phyloP scores from a whole-genome alignment of 495 filamentous ascomycete genomes.

The Hypoxylon rickii region DNA sequence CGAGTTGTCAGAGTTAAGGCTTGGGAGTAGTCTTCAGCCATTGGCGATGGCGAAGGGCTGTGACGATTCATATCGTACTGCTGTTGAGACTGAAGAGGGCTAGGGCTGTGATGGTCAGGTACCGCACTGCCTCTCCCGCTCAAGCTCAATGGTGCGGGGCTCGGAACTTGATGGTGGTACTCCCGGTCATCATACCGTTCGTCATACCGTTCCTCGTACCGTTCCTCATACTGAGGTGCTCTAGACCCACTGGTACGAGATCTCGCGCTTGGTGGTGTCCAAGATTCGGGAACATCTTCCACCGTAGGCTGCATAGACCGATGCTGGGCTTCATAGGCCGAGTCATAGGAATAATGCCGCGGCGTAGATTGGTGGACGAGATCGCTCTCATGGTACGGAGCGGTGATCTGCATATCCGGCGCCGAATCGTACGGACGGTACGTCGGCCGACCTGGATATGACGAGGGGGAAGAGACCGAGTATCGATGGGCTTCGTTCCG shows the following conservation, averaged over 20 bases:
- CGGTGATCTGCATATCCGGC: slow-evolving; percentile 36
- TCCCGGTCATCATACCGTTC: slow-evolving; percentile 45
- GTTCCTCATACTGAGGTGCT: slow-evolving; percentile 35
- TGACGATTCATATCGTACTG: slow-evolving; percentile 30
- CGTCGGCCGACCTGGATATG: slow-evolving; percentile 52
- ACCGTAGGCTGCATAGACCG: slow-evolving; percentile 69
- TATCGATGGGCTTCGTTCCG: slow-evolving; percentile 53
- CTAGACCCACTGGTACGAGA: slow-evolving; percentile 51
- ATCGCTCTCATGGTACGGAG: slow-evolving; percentile 39
- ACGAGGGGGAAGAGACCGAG: slow-evolving; percentile 38
- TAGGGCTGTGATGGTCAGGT: slow-evolving; percentile 39
- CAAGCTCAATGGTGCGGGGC: slow-evolving; percentile 55
- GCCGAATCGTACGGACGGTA: slow-evolving; percentile 53
- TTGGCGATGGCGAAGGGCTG: slow-evolving; percentile 28
- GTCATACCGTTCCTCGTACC: too few species aligned
- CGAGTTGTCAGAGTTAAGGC: slow-evolving; percentile 36
- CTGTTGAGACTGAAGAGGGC: slow-evolving; percentile 23
- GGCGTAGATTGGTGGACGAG: slow-evolving; percentile 37
- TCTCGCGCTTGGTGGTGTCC: slow-evolving; percentile 46
- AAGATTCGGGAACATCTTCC: slow-evolving; percentile 65
- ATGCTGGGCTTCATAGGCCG: slow-evolving; percentile 46
- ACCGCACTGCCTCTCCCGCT: slow-evolving; percentile 44
- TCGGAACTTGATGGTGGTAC: slow-evolving; percentile 46
- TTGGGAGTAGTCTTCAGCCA: slow-evolving; percentile 37
- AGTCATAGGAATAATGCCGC: slow-evolving; percentile 56